A percentile compares a stretch with the other conserved stretches of the same genome.
phyloP scores from a whole-genome alignment of 176 grass and related monocot genomes.

The Rhynchospora tenuis region DNA sequence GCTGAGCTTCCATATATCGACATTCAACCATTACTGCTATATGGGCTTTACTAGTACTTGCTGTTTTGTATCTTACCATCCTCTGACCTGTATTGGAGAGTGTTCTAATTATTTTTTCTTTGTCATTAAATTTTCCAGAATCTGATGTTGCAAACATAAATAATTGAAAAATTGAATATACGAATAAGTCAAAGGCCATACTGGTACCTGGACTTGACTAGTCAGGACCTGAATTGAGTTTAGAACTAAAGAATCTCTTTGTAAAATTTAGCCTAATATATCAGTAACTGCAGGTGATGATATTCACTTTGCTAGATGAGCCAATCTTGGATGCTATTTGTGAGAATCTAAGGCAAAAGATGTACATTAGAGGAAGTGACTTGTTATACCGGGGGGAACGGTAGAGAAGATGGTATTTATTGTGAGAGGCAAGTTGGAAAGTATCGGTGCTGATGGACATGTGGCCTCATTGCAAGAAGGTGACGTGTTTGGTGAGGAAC shows the following conservation, averaged over 20 bases:
- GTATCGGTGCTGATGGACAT: slow-evolving; percentile 66
- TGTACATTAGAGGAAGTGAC: slow-evolving; percentile 76
- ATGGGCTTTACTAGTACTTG: neutral
- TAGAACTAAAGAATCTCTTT: too few relatives aligned
- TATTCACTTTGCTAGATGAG: slow-evolving; percentile 80
- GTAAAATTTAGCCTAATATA: neutral
- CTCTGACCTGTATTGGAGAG: neutral
- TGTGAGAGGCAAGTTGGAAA: slow-evolving; percentile 88
- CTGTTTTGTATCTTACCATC: neutral
- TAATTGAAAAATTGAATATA: neutral
- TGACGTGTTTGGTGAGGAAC: slow-evolving; percentile 94
- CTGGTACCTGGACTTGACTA: neutral
- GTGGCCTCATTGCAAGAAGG: slow-evolving; percentile 59
- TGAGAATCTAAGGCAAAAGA: slow-evolving; percentile 78
- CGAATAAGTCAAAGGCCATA: neutral
- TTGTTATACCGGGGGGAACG: slow-evolving; percentile 69
- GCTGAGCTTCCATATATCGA: neutral
- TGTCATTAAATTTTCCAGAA: neutral
- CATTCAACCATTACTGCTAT: neutral
- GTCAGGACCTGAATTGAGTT: neutral
- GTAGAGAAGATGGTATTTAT: slow-evolving; percentile 97
- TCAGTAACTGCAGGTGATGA: slow-evolving; percentile 52
- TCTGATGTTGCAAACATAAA: neutral
- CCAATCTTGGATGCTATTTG: slow-evolving; percentile 86
- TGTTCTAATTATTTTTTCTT: neutral